These are phyloP conservation scores for Microcyclospora pomicola DNA, from an alignment of 2,329 filamentous ascomycete genomes.

Conservation along the genomic window DNA sequence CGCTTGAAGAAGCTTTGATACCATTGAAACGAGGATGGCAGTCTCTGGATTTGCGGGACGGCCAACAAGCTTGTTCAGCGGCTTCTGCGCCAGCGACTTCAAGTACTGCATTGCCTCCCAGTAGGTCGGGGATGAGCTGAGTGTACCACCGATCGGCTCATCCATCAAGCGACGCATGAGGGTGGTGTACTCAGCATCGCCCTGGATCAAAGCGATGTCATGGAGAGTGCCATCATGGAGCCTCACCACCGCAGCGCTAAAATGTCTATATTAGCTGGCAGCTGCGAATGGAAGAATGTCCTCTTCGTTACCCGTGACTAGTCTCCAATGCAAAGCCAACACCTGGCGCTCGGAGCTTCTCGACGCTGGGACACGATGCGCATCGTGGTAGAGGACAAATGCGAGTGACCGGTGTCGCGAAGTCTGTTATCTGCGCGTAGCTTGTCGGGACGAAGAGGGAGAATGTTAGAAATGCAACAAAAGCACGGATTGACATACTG, in stretches of 20 bases:
- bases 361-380: background rate
- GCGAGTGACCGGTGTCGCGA: background rate
- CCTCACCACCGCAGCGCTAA: slow-evolving; percentile 1
- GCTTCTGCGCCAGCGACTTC: background rate
- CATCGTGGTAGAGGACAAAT: background rate
- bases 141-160: background rate
- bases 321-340: background rate
- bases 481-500: too few relatives aligned
- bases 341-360: background rate
- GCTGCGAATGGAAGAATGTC: too few relatives aligned
- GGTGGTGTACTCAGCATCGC: background rate
- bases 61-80: slow-evolving; percentile 1
- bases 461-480: too few relatives aligned
- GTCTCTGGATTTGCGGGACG: slow-evolving; percentile 1
- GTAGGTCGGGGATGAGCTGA: background rate
- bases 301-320: background rate
- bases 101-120: background rate
- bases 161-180: slow-evolving; percentile 1
- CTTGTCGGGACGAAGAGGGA: too few relatives aligned
- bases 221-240: slow-evolving; percentile 1
- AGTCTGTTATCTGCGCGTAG: too few relatives aligned
- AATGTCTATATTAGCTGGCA: background rate
- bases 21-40: slow-evolving; percentile 2
- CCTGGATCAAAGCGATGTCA: slow-evolving; percentile 1
- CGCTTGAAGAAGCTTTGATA: background rate